These are phyloP conservation scores for Suillus clintonianus DNA, from an alignment of 768 basidiomycete species.

Conservation along the genomic window DNA sequence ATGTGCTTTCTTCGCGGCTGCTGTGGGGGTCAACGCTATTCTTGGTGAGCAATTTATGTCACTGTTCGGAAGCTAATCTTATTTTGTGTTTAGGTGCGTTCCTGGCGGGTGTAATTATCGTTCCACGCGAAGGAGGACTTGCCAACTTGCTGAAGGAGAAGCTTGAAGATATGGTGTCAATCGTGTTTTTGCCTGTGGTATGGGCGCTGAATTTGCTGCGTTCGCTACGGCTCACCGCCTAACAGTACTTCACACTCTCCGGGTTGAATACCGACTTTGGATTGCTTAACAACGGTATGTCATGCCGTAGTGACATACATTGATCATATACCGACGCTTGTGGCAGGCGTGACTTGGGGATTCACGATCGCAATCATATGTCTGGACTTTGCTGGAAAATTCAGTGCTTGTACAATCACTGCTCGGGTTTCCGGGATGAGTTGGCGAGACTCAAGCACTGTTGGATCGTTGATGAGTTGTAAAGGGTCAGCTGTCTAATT, in stretches of 20 bases:
- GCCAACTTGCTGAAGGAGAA: constrained; percentile 87
- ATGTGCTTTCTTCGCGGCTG: constrained; percentile 90
- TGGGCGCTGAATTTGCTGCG: constrained; percentile 25
- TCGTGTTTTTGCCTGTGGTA: constrained; percentile 87
- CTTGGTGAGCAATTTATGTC: constrained; percentile 55
- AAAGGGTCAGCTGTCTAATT: constrained; percentile 70
- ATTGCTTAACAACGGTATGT: constrained; percentile 70
- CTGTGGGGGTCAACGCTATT: constrained; percentile 92
- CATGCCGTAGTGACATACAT: background rate
- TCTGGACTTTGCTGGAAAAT: constrained; percentile 87
- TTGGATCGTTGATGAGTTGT: constrained; percentile 93
- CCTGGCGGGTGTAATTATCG: constrained; percentile 73
- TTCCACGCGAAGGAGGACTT: constrained; percentile 87
- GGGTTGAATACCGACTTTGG: constrained; percentile 90
- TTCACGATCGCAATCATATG: constrained; percentile 78
- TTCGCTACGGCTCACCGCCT: background rate
- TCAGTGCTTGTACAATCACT: constrained; percentile 74
- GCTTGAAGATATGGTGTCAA: constrained; percentile 89
- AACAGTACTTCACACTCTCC: constrained; percentile 90
- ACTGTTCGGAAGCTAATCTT: background rate
- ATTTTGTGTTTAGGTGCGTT: constrained; percentile 63
- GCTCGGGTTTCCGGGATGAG: constrained; percentile 72
- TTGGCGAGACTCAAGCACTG: constrained; percentile 79
- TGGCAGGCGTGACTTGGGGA: constrained; percentile 77
- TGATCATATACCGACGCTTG: background rate